These are phyloP conservation scores for Pythium phragmitis DNA, from an alignment of 352 stramenopile species.

Conservation along the genomic window DNA sequence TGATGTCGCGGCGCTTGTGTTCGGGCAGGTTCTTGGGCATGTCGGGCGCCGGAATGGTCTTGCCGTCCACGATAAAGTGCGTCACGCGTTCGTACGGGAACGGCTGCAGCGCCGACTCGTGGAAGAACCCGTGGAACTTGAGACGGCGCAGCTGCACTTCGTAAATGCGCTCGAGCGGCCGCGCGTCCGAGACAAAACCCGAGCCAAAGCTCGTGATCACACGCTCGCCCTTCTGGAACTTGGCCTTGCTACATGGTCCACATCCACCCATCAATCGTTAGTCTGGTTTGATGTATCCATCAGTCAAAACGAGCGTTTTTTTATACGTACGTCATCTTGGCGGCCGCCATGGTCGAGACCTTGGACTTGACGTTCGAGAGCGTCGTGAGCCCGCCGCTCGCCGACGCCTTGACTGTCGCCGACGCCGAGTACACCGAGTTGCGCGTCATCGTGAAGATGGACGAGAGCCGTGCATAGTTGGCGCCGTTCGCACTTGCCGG, in stretches of 20 bases:
- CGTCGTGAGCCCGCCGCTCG: slow-evolving; percentile 46
- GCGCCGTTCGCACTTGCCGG: slow-evolving; percentile 26
- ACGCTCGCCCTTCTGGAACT: slow-evolving; percentile 75
- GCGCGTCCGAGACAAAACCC: slow-evolving; percentile 65
- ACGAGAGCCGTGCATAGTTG: slow-evolving; percentile 58
- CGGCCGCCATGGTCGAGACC: slow-evolving; percentile 67
- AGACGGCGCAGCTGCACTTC: slow-evolving; percentile 76
- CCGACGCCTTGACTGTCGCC: slow-evolving; percentile 62
- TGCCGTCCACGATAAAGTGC: slow-evolving; percentile 82
- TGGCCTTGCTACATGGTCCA: slow-evolving; percentile 41
- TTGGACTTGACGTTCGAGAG: slow-evolving; percentile 68
- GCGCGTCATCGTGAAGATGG: slow-evolving; percentile 68
- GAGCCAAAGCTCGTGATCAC: slow-evolving; percentile 78
- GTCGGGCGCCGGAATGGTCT: slow-evolving; percentile 58
- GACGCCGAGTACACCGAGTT: slow-evolving; percentile 70
- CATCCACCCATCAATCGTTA: slow-evolving; percentile 1
- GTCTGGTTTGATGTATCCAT: background rate
- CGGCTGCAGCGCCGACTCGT: slow-evolving; percentile 54
- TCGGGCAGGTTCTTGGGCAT: slow-evolving; percentile 68
- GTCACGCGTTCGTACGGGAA: slow-evolving; percentile 87
- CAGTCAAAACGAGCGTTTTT: background rate
- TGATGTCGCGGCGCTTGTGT: slow-evolving; percentile 68
- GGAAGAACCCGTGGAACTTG: slow-evolving; percentile 68
- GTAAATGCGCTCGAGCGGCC: slow-evolving; percentile 71
- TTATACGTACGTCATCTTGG: slow-evolving; percentile 66